These are phyloP conservation scores for Debaryomyces singareniensis DNA, from an alignment of 1,139 yeast species.

Conservation along the genomic window DNA sequence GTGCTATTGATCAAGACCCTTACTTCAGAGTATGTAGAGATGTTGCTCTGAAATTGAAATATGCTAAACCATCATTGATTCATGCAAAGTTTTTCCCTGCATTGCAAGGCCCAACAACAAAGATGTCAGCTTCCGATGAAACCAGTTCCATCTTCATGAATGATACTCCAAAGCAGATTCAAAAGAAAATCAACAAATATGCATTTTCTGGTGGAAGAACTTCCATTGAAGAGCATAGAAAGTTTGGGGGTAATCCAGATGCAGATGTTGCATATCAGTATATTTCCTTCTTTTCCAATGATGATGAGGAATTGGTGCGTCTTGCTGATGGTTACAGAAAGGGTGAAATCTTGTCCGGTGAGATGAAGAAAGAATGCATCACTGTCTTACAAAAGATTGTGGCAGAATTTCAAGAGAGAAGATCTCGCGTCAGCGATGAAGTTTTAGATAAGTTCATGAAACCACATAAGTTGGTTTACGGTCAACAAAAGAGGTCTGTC, in stretches of 20 bases:
- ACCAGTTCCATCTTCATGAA: constrained; percentile 85
- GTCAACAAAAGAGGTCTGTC: constrained; percentile 63
- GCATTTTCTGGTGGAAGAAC: constrained; percentile 96
- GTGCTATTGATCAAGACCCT: constrained; percentile 99
- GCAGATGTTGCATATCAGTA: constrained; percentile 95
- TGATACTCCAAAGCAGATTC: constrained; percentile 86
- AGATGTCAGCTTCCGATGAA: constrained; percentile 91
- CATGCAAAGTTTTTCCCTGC: constrained; percentile 99
- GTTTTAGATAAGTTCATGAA: constrained; percentile 70
- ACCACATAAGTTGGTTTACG: constrained; percentile 77
- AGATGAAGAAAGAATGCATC: constrained; percentile 85
- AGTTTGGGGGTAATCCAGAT: constrained; percentile 88
- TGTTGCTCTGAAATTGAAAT: constrained; percentile 90
- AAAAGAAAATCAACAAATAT: constrained; percentile 91
- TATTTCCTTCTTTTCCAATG: constrained; percentile 80
- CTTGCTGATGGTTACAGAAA: constrained; percentile 61
- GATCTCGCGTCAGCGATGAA: constrained; percentile 63
- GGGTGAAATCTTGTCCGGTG: constrained; percentile 88
- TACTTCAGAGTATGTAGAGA: constrained; percentile 97
- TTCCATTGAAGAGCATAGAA: constrained; percentile 83
- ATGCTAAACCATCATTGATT: constrained; percentile 82
- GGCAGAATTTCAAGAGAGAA: constrained; percentile 70
- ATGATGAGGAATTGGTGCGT: constrained; percentile 68
- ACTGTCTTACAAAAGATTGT: constrained; percentile 75
- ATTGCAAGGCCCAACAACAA: constrained; percentile 91